Evolutionary conservation across 2,329 filamentous ascomycete genomes (phyloP).

Genomic region (Fusarium keratoplasticum): DNA sequence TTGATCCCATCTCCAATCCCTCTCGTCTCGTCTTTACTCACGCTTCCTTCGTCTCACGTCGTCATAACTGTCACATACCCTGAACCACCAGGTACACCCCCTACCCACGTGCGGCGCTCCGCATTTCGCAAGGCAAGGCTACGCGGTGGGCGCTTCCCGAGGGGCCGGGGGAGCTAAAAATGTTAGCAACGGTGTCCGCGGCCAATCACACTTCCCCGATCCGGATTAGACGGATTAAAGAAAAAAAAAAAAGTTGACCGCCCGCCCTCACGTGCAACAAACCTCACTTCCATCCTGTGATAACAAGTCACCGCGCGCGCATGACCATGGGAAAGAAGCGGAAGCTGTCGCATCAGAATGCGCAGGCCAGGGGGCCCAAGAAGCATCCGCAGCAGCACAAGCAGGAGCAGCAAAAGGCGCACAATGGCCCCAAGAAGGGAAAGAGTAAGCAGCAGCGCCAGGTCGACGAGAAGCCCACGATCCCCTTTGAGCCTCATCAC

Average conservation of each 20-base stretch:
- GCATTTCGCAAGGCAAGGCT: constrained; percentile 35
- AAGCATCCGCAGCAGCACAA: constrained; percentile 35
- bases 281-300: constrained; percentile 12
- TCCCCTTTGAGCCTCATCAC: constrained; percentile 76
- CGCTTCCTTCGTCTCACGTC: neutral
- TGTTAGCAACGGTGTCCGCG: constrained; percentile 33
- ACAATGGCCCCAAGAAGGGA: constrained; percentile 38
- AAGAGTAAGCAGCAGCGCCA: constrained; percentile 44
- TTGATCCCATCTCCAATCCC: neutral
- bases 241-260: constrained; percentile 14
- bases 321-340: constrained; percentile 55
- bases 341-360: constrained; percentile 51
- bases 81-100: neutral
- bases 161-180: constrained; percentile 39
- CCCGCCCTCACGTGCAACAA: constrained; percentile 13
- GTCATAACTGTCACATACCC: neutral
- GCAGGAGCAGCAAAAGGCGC: constrained; percentile 31
- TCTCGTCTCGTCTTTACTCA: neutral
- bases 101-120: constrained; percentile 25
- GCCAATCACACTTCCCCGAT: constrained; percentile 34
- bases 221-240: constrained; percentile 10
- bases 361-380: constrained; percentile 32
- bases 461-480: constrained; percentile 56
- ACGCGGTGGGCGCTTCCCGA: constrained; percentile 40
- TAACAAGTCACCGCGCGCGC: constrained; percentile 2